These are phyloP conservation scores for Silene vulgaris DNA, from an alignment of 179 eudicot genomes.

Conservation along the genomic window DNA sequence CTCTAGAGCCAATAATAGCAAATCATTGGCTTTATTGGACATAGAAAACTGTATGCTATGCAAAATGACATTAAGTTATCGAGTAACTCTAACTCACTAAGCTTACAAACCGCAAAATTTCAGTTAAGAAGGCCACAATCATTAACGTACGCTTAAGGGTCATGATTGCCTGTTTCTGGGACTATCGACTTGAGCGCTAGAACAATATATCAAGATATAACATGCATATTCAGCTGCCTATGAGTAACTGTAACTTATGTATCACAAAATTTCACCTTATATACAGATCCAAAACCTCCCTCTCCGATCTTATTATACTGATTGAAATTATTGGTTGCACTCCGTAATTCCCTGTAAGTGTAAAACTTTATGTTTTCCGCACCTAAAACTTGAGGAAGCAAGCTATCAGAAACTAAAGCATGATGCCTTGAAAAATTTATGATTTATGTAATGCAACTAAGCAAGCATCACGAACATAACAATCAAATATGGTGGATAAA, in stretches of 20 bases:
- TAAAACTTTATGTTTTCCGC: slow-evolving; percentile 39
- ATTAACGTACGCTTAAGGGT: background rate
- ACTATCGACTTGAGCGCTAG: background rate
- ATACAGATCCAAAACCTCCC: slow-evolving; percentile 74
- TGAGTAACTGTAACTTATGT: slow-evolving; percentile 6
- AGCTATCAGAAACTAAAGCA: slow-evolving; percentile 13
- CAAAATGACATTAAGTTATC: background rate
- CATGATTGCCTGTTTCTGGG: background rate
- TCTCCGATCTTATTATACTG: slow-evolving; percentile 54
- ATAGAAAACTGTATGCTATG: background rate
- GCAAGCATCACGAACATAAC: no score
- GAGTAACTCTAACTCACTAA: background rate
- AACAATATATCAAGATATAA: background rate
- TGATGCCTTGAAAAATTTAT: background rate
- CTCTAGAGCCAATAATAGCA: background rate
- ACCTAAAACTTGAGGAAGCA: slow-evolving; percentile 28
- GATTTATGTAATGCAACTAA: background rate
- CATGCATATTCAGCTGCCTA: background rate
- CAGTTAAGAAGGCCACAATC: background rate
- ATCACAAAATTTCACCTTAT: slow-evolving; percentile 43
- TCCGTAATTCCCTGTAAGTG: slow-evolving; percentile 42
- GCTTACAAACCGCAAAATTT: background rate
- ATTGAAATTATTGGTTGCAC: slow-evolving; percentile 48
- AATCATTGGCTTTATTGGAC: no score
- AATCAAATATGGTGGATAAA: no score